A percentile compares a stretch with the other conserved stretches of the same genome.
These are phyloP conservation scores for Chlorella sp. DNA, from an alignment of 139 green algal species.

Conservation along the genomic window DNA sequence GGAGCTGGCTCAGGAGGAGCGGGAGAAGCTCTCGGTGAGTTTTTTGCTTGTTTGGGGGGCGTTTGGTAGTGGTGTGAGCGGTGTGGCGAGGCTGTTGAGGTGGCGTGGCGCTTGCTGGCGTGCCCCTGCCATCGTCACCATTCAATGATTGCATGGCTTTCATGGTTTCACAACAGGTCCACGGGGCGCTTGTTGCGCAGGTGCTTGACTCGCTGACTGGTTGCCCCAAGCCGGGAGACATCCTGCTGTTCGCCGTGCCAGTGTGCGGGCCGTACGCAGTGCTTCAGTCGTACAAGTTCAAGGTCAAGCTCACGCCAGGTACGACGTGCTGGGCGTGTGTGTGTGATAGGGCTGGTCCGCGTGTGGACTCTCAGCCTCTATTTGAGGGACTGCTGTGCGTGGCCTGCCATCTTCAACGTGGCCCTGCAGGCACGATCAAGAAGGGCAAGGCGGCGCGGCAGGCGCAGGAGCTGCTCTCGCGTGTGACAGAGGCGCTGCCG, in stretches of 20 bases:
- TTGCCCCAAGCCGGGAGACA: slow-evolving; percentile 63
- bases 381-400: too few species aligned
- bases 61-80: too few species aligned
- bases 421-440: slow-evolving; percentile 68
- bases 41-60: too few species aligned
- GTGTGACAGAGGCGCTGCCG: slow-evolving; percentile 23
- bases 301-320: slow-evolving; percentile 64
- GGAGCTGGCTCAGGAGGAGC: slow-evolving; percentile 39
- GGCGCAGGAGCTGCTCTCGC: slow-evolving; percentile 67
- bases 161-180: too few species aligned
- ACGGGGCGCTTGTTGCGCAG: slow-evolving; percentile 3
- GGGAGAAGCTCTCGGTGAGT: slow-evolving; percentile 31
- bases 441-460: slow-evolving; percentile 86
- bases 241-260: slow-evolving; percentile 82
- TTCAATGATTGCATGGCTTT: too few species aligned
- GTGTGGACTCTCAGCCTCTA: too few species aligned
- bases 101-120: too few species aligned
- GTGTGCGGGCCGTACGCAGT: slow-evolving; percentile 85
- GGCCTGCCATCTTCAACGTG: too few species aligned
- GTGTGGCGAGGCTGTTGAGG: too few species aligned
- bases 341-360: too few species aligned
- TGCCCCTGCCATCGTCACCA: too few species aligned
- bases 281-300: slow-evolving; percentile 75
- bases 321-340: too few species aligned
- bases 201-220: slow-evolving; percentile 70